Percentiles rank a stretch among this genome's conserved stretches.
Evolutionary conservation across 2,329 filamentous ascomycete species (phyloP).

Genomic region (Penicillium janthinellum): DNA sequence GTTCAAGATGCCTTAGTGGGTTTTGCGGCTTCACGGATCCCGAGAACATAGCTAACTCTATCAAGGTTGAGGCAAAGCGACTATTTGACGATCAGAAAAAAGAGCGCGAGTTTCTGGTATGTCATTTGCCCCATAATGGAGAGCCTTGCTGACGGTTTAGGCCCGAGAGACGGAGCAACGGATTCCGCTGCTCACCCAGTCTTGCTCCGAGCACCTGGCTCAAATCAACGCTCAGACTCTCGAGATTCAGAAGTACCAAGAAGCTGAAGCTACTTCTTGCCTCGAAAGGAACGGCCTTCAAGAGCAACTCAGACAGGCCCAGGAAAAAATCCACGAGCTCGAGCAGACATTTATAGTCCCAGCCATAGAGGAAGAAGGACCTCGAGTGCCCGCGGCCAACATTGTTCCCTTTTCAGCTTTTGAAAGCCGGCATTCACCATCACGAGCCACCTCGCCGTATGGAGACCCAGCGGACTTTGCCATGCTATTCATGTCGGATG

Average conservation of each 20-base stretch:
- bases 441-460: slow-evolving; percentile 17
- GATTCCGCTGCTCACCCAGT: slow-evolving; percentile 22
- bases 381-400: background rate
- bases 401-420: slow-evolving; percentile 41
- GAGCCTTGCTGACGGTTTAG: slow-evolving; percentile 24
- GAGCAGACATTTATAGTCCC: slow-evolving; percentile 17
- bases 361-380: background rate
- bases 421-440: slow-evolving; percentile 23
- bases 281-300: slow-evolving; percentile 22
- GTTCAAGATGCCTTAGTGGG: slow-evolving; percentile 32
- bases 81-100: slow-evolving; percentile 12
- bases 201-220: slow-evolving; percentile 13
- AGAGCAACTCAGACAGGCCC: slow-evolving; percentile 24
- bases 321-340: slow-evolving; percentile 24
- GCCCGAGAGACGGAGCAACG: slow-evolving; percentile 21
- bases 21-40: background rate
- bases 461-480: slow-evolving; percentile 33
- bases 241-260: slow-evolving; percentile 27
- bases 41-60: slow-evolving; percentile 14
- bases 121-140: background rate
- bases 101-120: slow-evolving; percentile 25
- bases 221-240: slow-evolving; percentile 17
- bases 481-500: slow-evolving; percentile 31
- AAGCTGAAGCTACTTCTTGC: slow-evolving; percentile 20
- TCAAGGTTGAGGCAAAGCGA: slow-evolving; percentile 24